Conservation (phyloP, 768 basidiomycete genomes). For the Boletus coccyginus region DNA sequence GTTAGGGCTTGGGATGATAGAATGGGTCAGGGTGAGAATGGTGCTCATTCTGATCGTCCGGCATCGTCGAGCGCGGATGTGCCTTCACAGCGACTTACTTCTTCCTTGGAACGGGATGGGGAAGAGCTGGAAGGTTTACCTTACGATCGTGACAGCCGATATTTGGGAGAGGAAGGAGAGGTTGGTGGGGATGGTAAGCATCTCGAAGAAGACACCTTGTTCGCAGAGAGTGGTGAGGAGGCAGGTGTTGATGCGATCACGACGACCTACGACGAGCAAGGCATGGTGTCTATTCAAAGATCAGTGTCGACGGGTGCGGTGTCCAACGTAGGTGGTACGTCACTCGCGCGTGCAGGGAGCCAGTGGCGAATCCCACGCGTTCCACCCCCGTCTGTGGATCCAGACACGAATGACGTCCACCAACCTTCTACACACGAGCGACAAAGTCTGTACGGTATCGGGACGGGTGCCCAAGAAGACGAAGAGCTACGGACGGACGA, state of each 20-base stretch:
- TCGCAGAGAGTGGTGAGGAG: constrained; percentile 11
- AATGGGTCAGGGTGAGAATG: constrained; percentile 32
- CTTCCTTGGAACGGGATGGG: constrained; percentile 31
- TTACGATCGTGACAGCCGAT: constrained; percentile 23
- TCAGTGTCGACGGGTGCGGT: constrained; percentile 6
- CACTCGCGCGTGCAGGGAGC: constrained; percentile 18
- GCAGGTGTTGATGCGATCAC: background rate
- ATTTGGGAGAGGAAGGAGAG: constrained; percentile 2
- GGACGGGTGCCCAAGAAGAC: constrained; percentile 16
- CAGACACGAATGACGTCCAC: constrained; percentile 11
- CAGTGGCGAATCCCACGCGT: constrained; percentile 33
- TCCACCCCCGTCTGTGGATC: constrained; percentile 38
- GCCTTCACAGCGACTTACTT: constrained; percentile 34
- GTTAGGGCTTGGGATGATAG: constrained; percentile 37
- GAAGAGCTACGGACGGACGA: constrained; percentile 22
- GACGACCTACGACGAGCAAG: background rate
- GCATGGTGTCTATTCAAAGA: constrained; percentile 1
- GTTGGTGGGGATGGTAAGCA: constrained; percentile 10
- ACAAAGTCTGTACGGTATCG: constrained; percentile 1
- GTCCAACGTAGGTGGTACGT: background rate
- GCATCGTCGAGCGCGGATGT: constrained; percentile 32
- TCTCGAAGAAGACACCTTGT: constrained; percentile 8
- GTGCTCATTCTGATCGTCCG: constrained; percentile 30
- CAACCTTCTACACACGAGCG: constrained; percentile 1
- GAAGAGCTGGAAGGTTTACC: constrained; percentile 26